Percentiles rank a stretch among this genome's conserved stretches.
Conservation (phyloP, 352 stramenopile genomes). For the Phytophthora sojae region DNA sequence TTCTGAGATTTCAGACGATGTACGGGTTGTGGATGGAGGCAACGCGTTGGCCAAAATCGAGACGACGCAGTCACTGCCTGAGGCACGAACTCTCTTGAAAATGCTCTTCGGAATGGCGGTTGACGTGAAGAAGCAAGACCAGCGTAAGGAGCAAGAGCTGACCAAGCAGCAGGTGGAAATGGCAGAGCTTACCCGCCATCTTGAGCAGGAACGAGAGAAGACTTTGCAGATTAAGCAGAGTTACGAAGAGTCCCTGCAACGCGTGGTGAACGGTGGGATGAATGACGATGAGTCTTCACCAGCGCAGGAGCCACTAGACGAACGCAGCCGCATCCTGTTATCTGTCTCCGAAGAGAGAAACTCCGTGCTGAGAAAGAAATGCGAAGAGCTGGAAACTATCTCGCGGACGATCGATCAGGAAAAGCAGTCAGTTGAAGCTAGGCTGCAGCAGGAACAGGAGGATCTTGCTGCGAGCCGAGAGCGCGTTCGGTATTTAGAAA, state of each 20-base stretch:
- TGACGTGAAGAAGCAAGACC: conserved; percentile 88
- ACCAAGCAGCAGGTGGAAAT: conserved; percentile 81
- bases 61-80: conserved; percentile 82
- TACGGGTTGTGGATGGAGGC: conserved; percentile 46
- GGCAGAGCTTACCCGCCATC: conserved; percentile 56
- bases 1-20: conserved; percentile 78
- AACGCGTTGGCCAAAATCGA: conserved; percentile 81
- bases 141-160: conserved; percentile 80
- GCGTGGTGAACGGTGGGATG: conserved; percentile 60
- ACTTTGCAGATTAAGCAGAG: conserved; percentile 83
- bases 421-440: conserved; percentile 55
- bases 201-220: conserved; percentile 80
- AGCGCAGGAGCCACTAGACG: conserved; percentile 52
- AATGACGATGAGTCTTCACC: conserved; percentile 16
- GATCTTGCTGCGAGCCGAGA: conserved; percentile 64
- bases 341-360: conserved; percentile 85
- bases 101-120: conserved; percentile 91
- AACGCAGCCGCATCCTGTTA: conserved; percentile 70
- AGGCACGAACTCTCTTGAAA: conserved; percentile 83
- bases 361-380: conserved; percentile 72
- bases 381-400: conserved; percentile 72
- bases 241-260: conserved; percentile 86
- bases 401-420: conserved; percentile 53
- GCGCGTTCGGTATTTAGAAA: conserved; percentile 71
- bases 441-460: conserved; percentile 55